These are phyloP conservation scores for Acidomyces sp. DNA, from an alignment of 495 filamentous ascomycete genomes.

Conservation along the genomic window DNA sequence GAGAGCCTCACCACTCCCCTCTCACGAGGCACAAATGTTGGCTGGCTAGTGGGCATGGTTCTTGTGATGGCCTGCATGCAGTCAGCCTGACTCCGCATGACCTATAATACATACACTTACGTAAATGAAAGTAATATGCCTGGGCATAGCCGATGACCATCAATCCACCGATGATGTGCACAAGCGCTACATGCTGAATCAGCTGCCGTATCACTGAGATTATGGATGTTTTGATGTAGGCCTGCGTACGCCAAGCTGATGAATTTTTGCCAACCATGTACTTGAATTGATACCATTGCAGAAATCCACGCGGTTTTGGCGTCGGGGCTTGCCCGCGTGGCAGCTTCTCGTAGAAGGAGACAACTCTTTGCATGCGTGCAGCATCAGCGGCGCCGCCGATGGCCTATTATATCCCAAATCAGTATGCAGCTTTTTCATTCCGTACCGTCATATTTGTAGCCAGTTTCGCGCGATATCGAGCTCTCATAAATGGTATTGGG, in stretches of 20 bases:
- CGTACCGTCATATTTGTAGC: not conserved
- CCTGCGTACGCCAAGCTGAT: conserved; percentile 67
- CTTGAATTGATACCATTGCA: conserved; percentile 78
- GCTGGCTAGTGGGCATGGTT: conserved; percentile 97
- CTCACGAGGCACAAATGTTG: no score
- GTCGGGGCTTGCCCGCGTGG: conserved; percentile 78
- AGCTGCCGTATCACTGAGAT: not conserved
- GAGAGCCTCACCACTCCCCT: no score
- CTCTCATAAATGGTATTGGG: not conserved
- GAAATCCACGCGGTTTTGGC: conserved; percentile 60
- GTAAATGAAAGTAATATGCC: conserved; percentile 99
- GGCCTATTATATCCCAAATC: conserved; percentile 38
- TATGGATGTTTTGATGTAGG: not conserved
- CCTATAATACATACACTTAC: conserved; percentile 43
- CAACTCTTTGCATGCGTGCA: conserved; percentile 86
- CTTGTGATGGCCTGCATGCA: conserved; percentile 80
- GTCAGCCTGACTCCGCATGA: conserved; percentile 24
- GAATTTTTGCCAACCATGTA: conserved; percentile 84
- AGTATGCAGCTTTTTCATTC: not conserved
- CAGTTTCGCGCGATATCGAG: not conserved
- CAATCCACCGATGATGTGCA: conserved; percentile 68
- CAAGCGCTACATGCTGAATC: conserved; percentile 59
- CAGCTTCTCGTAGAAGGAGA: conserved; percentile 95
- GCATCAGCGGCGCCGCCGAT: conserved; percentile 91
- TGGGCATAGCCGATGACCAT: conserved; percentile 77